phyloP scores from a whole-genome alignment of 768 basidiomycete genomes.

The Pisolithus microcarpus region DNA sequence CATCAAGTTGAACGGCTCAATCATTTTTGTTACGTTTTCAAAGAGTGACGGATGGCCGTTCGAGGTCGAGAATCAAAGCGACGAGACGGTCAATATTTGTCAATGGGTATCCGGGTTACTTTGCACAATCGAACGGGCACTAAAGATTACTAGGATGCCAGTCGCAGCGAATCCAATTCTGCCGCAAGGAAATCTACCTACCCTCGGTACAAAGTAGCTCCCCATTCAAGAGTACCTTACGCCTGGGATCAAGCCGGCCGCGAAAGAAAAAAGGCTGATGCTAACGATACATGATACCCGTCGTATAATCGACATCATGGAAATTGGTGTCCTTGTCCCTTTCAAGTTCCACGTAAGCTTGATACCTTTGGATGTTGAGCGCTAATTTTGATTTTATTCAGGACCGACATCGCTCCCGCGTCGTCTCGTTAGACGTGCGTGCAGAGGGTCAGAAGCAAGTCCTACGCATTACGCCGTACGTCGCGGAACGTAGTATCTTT shows the following conservation, averaged over 20 bases:
- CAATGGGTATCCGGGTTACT: slow-evolving; percentile 54
- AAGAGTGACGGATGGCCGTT: slow-evolving; percentile 79
- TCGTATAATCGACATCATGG: slow-evolving; percentile 82
- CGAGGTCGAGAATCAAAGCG: slow-evolving; percentile 82
- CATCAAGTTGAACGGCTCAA: slow-evolving; percentile 75
- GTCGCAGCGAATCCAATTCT: slow-evolving; percentile 30
- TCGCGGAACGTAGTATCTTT: slow-evolving; percentile 79
- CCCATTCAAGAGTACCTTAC: slow-evolving; percentile 55
- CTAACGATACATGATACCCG: slow-evolving; percentile 55
- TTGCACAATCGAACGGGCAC: background rate
- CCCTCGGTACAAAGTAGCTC: slow-evolving; percentile 48
- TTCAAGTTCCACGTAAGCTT: slow-evolving; percentile 72
- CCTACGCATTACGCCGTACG: slow-evolving; percentile 81
- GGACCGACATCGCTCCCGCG: slow-evolving; percentile 50
- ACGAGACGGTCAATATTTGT: slow-evolving; percentile 55
- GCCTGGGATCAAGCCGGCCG: slow-evolving; percentile 94
- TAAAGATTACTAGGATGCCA: slow-evolving; percentile 34
- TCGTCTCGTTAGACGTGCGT: slow-evolving; percentile 85
- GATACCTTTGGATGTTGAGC: background rate
- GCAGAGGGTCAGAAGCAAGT: slow-evolving; percentile 84
- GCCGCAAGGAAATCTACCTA: slow-evolving; percentile 30
- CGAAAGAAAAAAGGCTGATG: slow-evolving; percentile 69
- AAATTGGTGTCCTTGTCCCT: slow-evolving; percentile 87
- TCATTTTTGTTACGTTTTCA: slow-evolving; percentile 77
- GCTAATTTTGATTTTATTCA: slow-evolving; percentile 17